These are phyloP conservation scores for Microdochium paspali DNA, from an alignment of 2,329 filamentous ascomycete species.

Conservation along the genomic window DNA sequence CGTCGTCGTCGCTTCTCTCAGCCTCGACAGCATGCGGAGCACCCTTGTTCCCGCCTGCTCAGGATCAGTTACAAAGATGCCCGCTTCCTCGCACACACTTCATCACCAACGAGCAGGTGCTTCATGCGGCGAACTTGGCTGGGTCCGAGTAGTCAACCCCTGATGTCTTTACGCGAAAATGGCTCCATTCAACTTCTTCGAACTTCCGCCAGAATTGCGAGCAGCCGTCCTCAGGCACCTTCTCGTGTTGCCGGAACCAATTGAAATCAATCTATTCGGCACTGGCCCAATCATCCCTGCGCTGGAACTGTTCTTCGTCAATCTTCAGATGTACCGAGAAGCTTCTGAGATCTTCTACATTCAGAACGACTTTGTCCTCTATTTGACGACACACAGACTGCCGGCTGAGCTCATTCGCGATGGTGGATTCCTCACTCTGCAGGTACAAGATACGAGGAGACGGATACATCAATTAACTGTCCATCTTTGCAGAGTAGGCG, in stretches of 20 bases:
- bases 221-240: slow-evolving; percentile 13
- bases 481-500: slow-evolving; percentile 15
- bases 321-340: slow-evolving; percentile 20
- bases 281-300: slow-evolving; percentile 7
- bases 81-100: no score
- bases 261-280: not conserved
- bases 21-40: no score
- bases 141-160: not conserved
- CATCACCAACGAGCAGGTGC: not conserved
- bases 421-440: slow-evolving; percentile 17
- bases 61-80: no score
- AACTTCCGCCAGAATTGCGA: slow-evolving; percentile 18
- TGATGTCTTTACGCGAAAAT: not conserved
- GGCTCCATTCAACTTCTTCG: slow-evolving; percentile 16
- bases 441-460: slow-evolving; percentile 15
- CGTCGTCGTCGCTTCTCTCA: no score
- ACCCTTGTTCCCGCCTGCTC: no score
- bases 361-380: slow-evolving; percentile 16
- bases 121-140: not conserved
- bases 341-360: slow-evolving; percentile 20
- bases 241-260: slow-evolving; percentile 6
- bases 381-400: slow-evolving; percentile 16
- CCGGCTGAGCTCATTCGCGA: slow-evolving; percentile 13
- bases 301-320: slow-evolving; percentile 15
- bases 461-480: slow-evolving; percentile 16